phyloP scores from a whole-genome alignment of 2,329 filamentous ascomycete species.

The Aspergillus oerlinghausenensis region DNA sequence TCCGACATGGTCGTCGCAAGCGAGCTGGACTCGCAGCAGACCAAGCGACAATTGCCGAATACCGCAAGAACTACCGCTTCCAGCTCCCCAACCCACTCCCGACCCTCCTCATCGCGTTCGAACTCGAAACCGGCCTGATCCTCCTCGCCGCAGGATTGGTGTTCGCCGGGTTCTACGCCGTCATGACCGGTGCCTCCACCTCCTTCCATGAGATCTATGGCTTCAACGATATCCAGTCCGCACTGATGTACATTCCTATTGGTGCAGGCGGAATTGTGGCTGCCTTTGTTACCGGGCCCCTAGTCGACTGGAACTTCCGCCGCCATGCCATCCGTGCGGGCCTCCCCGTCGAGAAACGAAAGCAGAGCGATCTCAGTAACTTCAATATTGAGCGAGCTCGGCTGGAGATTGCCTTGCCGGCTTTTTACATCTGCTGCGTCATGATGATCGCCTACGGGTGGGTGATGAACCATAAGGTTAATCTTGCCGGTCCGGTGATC shows the following conservation, averaged over 20 bases:
- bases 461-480: conserved; percentile 27
- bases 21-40: conserved; percentile 6
- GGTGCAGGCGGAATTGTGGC: conserved; percentile 18
- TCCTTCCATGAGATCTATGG: conserved; percentile 44
- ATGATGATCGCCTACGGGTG: conserved; percentile 34
- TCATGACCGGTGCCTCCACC: conserved; percentile 44
- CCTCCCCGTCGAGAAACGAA: conserved; percentile 55
- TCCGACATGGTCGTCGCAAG: conserved; percentile 19
- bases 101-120: conserved; percentile 32
- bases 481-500: conserved; percentile 30
- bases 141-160: conserved; percentile 38
- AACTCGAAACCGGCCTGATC: conserved; percentile 34
- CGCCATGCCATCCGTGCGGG: conserved; percentile 60
- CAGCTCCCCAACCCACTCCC: conserved; percentile 36
- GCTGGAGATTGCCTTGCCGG: conserved; percentile 31
- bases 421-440: conserved; percentile 23
- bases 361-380: conserved; percentile 26
- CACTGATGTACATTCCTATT: conserved; percentile 32
- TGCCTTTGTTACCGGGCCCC: conserved; percentile 44
- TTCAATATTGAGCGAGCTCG: conserved; percentile 46
- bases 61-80: conserved; percentile 16
- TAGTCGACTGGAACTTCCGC: conserved; percentile 69
- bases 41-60: conserved; percentile 1
- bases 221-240: conserved; percentile 46
- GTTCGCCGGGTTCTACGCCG: conserved; percentile 47